Conservation (phyloP, 2,329 filamentous ascomycete species). For the Triangularia setosa region DNA sequence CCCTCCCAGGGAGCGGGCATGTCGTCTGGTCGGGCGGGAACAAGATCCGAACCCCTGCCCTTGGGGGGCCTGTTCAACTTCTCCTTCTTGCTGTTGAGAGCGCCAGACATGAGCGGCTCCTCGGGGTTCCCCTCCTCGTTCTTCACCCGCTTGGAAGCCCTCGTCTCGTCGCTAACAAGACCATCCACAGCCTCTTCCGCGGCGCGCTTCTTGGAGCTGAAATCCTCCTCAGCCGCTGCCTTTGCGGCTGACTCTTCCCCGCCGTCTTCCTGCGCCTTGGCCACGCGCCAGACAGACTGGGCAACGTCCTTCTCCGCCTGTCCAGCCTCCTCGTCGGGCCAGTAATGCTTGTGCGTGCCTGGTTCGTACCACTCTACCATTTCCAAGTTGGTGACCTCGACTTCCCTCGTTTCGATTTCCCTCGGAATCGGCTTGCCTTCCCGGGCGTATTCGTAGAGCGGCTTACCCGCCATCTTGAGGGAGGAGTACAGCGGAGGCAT, state of each 20-base stretch:
- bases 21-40: conserved; percentile 46
- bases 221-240: conserved; percentile 44
- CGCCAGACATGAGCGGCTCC: conserved; percentile 53
- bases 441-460: conserved; percentile 91
- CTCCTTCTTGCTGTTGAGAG: conserved; percentile 23
- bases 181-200: conserved; percentile 56
- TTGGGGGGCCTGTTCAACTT: conserved; percentile 45
- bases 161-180: conserved; percentile 46
- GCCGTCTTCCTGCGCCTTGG: conserved; percentile 48
- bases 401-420: conserved; percentile 75
- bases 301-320: conserved; percentile 71
- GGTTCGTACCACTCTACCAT: conserved; percentile 81
- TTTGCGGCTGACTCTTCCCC: conserved; percentile 39
- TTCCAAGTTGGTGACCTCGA: conserved; percentile 74
- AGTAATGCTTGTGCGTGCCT: conserved; percentile 72
- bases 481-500: conserved; percentile 91
- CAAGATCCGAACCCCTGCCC: conserved; percentile 50
- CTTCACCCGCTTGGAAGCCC: conserved; percentile 25
- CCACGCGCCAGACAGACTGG: conserved; percentile 64
- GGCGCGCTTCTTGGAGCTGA: conserved; percentile 55
- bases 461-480: conserved; percentile 88
- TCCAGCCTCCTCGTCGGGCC: conserved; percentile 75
- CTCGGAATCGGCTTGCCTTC: conserved; percentile 82
- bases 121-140: conserved; percentile 24
- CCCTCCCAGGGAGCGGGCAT: conserved; percentile 55